These are phyloP conservation scores for Apiotrichum veenhuisii DNA, from an alignment of 1,284 basidiomycete species.

Conservation along the genomic window DNA sequence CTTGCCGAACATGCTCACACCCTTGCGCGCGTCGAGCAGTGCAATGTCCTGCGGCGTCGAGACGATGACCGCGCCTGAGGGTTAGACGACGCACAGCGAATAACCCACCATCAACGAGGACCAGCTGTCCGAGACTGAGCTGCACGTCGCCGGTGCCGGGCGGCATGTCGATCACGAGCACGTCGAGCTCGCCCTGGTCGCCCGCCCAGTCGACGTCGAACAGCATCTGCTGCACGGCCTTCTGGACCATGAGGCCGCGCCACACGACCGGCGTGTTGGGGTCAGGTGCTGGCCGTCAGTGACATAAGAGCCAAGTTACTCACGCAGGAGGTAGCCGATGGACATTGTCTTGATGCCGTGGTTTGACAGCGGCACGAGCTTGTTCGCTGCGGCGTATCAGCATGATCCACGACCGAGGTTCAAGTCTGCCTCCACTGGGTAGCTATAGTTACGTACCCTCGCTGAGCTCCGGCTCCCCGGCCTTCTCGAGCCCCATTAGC, in stretches of 20 bases:
- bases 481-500: conserved; percentile 81
- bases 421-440: too few species aligned
- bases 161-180: conserved; percentile 93
- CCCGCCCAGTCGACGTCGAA: conserved; percentile 91
- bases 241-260: conserved; percentile 98
- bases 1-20: conserved; percentile 90
- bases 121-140: conserved; percentile 85
- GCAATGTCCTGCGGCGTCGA: conserved; percentile 96
- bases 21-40: conserved; percentile 85
- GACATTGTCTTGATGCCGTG: conserved; percentile 95
- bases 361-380: conserved; percentile 77
- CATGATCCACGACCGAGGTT: neutral
- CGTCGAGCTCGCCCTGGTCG: conserved; percentile 59
- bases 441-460: conserved; percentile 57
- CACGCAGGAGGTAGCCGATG: conserved; percentile 71
- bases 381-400: conserved; percentile 57
- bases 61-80: conserved; percentile 77
- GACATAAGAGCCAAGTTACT: conserved; percentile 6
- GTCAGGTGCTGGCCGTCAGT: conserved; percentile 35
- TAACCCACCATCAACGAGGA: conserved; percentile 70
- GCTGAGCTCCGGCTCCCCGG: conserved; percentile 76
- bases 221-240: conserved; percentile 88
- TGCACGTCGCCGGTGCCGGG: conserved; percentile 97
- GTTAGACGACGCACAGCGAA: neutral
- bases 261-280: conserved; percentile 82